Conservation (phyloP, 2,329 filamentous ascomycete species). For the Neopestalotiopsis sp. region DNA sequence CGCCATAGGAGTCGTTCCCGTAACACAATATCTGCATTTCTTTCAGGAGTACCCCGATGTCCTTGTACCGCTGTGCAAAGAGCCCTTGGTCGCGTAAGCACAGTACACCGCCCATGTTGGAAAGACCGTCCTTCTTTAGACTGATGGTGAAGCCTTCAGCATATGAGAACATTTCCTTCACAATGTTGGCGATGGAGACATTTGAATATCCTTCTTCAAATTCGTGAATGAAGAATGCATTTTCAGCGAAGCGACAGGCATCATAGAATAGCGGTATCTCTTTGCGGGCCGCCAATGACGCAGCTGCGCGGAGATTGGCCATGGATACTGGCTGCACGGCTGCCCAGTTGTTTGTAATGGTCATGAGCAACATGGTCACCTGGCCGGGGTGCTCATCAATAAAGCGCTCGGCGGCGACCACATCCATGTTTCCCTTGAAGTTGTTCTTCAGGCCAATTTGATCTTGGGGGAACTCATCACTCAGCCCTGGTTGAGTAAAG, state of each 20-base stretch:
- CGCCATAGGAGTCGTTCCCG: conserved; percentile 30
- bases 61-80: conserved; percentile 24
- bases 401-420: conserved; percentile 23
- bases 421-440: conserved; percentile 26
- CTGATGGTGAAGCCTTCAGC: conserved; percentile 31
- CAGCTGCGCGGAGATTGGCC: conserved; percentile 28
- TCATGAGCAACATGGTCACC: conserved; percentile 28
- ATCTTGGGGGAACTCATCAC: conserved; percentile 22
- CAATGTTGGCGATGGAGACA: background rate
- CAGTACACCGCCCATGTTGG: conserved; percentile 30
- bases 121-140: conserved; percentile 32
- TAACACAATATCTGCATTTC: conserved; percentile 29
- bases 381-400: conserved; percentile 18
- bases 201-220: conserved; percentile 27
- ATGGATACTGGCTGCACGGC: conserved; percentile 32
- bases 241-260: conserved; percentile 33
- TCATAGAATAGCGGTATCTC: conserved; percentile 31
- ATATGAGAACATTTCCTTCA: conserved; percentile 28
- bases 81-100: conserved; percentile 24
- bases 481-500: conserved; percentile 25
- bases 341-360: conserved; percentile 33
- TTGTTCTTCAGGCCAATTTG: conserved; percentile 23
- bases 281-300: conserved; percentile 21
- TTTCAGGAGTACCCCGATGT: conserved; percentile 25
- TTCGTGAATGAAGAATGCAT: conserved; percentile 29